Conservation (phyloP, 2,329 filamentous ascomycete genomes). For the Trichoderma sp. region DNA sequence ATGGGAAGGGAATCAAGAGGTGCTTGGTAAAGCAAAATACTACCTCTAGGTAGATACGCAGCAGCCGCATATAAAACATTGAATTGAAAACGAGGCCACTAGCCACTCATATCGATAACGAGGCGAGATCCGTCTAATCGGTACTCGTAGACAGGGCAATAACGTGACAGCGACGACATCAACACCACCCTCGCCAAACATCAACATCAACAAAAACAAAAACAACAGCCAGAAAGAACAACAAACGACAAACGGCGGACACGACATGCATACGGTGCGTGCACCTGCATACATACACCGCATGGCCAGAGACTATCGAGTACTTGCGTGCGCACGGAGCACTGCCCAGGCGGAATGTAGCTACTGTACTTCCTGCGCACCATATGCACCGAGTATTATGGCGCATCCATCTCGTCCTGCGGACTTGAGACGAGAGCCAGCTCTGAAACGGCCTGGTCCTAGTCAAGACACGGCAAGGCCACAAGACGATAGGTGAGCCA, state of each 20-base stretch:
- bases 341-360: background rate
- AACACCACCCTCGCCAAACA: background rate
- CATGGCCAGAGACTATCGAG: slow-evolving; percentile 2
- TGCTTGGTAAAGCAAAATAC: background rate
- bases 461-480: slow-evolving; percentile 19
- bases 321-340: background rate
- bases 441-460: slow-evolving; percentile 20
- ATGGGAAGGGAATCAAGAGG: background rate
- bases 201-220: background rate
- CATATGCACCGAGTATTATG: slow-evolving; percentile 3
- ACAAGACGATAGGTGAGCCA: slow-evolving; percentile 16
- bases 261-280: background rate
- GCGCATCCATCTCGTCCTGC: slow-evolving; percentile 14
- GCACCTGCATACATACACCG: slow-evolving; percentile 3
- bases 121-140: background rate
- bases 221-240: background rate
- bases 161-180: slow-evolving; percentile 8
- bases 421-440: slow-evolving; percentile 12
- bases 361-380: background rate
- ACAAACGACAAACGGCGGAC: background rate
- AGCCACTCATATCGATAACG: slow-evolving; percentile 12
- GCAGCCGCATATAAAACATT: background rate
- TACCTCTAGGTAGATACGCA: background rate
- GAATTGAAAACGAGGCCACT: background rate
- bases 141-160: background rate